Percentiles rank a stretch among this genome's conserved stretches.
phyloP scores from a whole-genome alignment of 305 asterid genomes.

The Fraxinus platypoda region DNA sequence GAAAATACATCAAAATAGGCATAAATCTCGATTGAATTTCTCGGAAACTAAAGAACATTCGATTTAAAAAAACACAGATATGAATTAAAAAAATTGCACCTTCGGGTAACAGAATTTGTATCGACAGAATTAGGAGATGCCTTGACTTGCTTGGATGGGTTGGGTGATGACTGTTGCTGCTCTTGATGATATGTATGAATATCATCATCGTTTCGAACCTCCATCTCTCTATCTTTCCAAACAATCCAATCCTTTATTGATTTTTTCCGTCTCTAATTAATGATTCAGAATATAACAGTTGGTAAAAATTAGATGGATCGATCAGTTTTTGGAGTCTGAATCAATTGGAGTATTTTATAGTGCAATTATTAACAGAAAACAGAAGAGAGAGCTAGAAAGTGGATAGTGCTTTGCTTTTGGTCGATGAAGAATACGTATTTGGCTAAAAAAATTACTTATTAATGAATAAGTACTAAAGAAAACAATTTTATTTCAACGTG shows the following conservation, averaged over 20 bases:
- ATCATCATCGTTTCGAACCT: slow-evolving; percentile 36
- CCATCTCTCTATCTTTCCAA: slow-evolving; percentile 21
- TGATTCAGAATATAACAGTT: neutral
- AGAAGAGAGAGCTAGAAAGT: neutral
- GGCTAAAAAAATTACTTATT: neutral
- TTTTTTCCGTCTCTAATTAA: neutral
- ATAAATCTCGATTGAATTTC: slow-evolving; percentile 2
- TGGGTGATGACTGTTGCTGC: slow-evolving; percentile 17
- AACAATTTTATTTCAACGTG: too few relatives aligned
- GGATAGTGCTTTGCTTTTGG: neutral
- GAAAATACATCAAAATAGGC: slow-evolving; percentile 18
- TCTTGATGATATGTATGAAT: slow-evolving; percentile 15
- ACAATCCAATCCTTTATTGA: neutral
- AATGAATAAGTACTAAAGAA: neutral
- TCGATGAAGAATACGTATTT: neutral
- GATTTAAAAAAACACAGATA: neutral
- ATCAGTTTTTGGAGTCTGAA: neutral
- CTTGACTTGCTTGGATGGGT: slow-evolving; percentile 33
- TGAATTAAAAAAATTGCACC: slow-evolving; percentile 8
- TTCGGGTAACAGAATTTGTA: slow-evolving; percentile 37
- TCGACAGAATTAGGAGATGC: slow-evolving; percentile 26
- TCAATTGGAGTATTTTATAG: neutral
- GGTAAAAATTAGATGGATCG: slow-evolving; percentile 4
- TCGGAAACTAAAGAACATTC: neutral
- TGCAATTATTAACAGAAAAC: slow-evolving; percentile 16